Evolutionary conservation across 2,329 filamentous ascomycete genomes (phyloP).

Genomic region (Aspergillus transmontanensis): DNA sequence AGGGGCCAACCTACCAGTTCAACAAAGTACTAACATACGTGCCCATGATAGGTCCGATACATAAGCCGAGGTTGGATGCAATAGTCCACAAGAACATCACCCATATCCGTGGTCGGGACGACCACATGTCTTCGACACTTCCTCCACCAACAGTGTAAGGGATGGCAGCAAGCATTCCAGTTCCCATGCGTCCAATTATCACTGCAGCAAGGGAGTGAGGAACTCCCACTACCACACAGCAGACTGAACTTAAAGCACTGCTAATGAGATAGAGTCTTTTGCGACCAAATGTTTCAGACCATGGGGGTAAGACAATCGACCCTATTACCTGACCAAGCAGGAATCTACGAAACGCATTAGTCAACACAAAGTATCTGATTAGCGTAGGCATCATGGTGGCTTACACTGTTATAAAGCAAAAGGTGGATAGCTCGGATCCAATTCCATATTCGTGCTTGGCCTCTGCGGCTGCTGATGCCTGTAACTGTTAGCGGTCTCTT

Average conservation of each 20-base stretch:
- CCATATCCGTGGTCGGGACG: slow-evolving; percentile 47
- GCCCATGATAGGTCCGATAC: slow-evolving; percentile 47
- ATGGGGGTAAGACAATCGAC: slow-evolving; percentile 32
- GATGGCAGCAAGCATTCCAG: slow-evolving; percentile 49
- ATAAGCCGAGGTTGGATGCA: slow-evolving; percentile 44
- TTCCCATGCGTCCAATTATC: slow-evolving; percentile 43
- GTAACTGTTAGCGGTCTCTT: background rate
- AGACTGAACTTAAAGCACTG: slow-evolving; percentile 23
- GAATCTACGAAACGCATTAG: slow-evolving; percentile 18
- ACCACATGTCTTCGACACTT: slow-evolving; percentile 54
- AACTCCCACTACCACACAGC: slow-evolving; percentile 37
- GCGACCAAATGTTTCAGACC: slow-evolving; percentile 37
- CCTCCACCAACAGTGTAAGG: slow-evolving; percentile 50
- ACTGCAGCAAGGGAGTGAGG: slow-evolving; percentile 34
- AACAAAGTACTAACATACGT: slow-evolving; percentile 39
- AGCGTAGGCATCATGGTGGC: background rate
- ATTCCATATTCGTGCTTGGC: slow-evolving; percentile 2
- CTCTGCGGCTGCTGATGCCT: background rate
- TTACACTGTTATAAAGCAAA: slow-evolving; percentile 24
- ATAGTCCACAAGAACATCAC: slow-evolving; percentile 47
- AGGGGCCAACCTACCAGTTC: slow-evolving; percentile 33
- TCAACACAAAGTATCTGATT: background rate
- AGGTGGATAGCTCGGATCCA: slow-evolving; percentile 17
- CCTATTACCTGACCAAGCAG: slow-evolving; percentile 31
- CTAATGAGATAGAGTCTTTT: slow-evolving; percentile 33